phyloP scores from a whole-genome alignment of 148 eudicot genomes.

The Nepenthes mirabilis region DNA sequence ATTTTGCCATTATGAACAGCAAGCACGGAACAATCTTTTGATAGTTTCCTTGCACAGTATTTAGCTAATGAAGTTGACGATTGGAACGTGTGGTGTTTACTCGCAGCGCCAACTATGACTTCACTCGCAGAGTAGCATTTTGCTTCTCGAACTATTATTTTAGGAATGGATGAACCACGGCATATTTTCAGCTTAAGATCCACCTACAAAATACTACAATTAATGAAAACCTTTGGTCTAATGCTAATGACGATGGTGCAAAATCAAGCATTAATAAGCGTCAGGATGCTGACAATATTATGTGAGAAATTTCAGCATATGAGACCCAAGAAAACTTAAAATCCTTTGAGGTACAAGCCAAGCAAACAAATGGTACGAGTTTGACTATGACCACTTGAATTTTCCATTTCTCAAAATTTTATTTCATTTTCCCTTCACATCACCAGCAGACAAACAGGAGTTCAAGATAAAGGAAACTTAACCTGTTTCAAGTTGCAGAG shows the following conservation, averaged over 20 bases:
- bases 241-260: neutral
- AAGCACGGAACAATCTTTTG: conserved; percentile 55
- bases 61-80: conserved; percentile 78
- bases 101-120: conserved; percentile 61
- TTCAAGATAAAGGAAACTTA: neutral
- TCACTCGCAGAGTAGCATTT: conserved; percentile 43
- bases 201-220: conserved; percentile 34
- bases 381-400: too few relatives aligned
- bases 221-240: neutral
- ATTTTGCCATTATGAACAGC: conserved; percentile 88
- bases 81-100: conserved; percentile 45
- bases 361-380: too few relatives aligned
- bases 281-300: too few relatives aligned
- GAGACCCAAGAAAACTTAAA: too few relatives aligned
- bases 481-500: conserved; percentile 92
- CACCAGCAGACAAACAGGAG: neutral
- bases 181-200: conserved; percentile 94
- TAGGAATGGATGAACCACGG: conserved; percentile 68
- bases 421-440: neutral
- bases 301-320: too few relatives aligned
- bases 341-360: too few relatives aligned
- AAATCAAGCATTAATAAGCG: neutral
- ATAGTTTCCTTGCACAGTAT: conserved; percentile 66
- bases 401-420: too few relatives aligned
- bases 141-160: conserved; percentile 73